These are phyloP conservation scores for Penicillium sp. DNA, from an alignment of 2,329 filamentous ascomycete species.

Conservation along the genomic window DNA sequence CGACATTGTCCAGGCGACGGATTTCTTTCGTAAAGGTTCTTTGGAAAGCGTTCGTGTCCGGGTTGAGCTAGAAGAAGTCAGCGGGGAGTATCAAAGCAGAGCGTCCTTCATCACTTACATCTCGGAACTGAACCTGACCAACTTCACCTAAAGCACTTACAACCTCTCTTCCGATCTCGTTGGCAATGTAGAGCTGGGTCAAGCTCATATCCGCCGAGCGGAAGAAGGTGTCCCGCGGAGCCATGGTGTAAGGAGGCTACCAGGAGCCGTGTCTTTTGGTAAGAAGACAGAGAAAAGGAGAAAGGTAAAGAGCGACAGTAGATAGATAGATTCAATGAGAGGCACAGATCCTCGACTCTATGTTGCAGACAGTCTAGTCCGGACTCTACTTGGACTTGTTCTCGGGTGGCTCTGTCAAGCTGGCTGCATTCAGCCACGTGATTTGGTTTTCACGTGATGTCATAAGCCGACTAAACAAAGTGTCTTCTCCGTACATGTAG, in stretches of 20 bases:
- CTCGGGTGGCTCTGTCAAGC: constrained; percentile 11
- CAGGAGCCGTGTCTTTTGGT: constrained; percentile 23
- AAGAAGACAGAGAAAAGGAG: constrained; percentile 6
- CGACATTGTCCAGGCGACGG: constrained; percentile 93
- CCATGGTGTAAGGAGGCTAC: constrained; percentile 49
- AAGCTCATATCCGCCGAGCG: constrained; percentile 99
- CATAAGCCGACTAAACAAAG: neutral
- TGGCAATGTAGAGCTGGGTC: constrained; percentile 98
- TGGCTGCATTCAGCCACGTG: constrained; percentile 23
- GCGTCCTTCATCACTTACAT: constrained; percentile 61
- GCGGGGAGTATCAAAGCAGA: constrained; percentile 6
- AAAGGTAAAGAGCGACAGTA: constrained; percentile 7
- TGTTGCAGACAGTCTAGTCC: neutral
- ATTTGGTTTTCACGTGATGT: neutral
- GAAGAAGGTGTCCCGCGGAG: constrained; percentile 87
- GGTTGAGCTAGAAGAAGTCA: constrained; percentile 68
- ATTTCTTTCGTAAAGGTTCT: constrained; percentile 98
- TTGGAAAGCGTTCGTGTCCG: constrained; percentile 90
- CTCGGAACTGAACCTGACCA: constrained; percentile 92
- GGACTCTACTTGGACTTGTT: neutral
- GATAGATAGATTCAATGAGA: constrained; percentile 11
- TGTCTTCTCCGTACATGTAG: neutral
- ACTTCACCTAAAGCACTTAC: constrained; percentile 95
- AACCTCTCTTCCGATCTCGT: constrained; percentile 97
- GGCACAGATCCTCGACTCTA: constrained; percentile 15